Evolutionary conservation across 306 rosid species (phyloP).

Genomic region (Datisca glomerata): DNA sequence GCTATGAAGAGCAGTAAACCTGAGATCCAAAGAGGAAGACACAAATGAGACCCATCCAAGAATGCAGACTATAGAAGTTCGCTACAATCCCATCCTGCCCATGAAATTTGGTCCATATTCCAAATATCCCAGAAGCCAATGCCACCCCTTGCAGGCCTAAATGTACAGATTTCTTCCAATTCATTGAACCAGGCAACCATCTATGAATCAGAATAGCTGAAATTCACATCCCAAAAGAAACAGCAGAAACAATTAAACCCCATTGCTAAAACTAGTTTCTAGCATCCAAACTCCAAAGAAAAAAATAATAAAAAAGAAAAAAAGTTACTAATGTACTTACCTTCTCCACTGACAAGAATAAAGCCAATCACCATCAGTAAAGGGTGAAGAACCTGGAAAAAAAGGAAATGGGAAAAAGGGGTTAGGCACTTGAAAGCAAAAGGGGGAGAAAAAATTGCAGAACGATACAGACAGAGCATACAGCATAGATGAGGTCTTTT

Average conservation of each 20-base stretch:
- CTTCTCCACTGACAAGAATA: conserved; percentile 80
- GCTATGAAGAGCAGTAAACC: conserved; percentile 27
- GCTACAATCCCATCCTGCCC: conserved; percentile 53
- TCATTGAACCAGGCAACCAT: conserved; percentile 75
- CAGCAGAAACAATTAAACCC: conserved; percentile 1
- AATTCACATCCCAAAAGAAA: conserved; percentile 3
- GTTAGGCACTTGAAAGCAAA: not conserved
- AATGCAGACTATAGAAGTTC: conserved; percentile 79
- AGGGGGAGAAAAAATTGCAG: not conserved
- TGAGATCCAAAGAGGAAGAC: conserved; percentile 63
- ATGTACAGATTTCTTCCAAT: conserved; percentile 70
- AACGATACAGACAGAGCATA: conserved; percentile 11
- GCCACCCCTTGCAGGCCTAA: conserved; percentile 83
- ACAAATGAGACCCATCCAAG: conserved; percentile 90
- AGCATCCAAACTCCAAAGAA: not conserved
- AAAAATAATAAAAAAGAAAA: not conserved
- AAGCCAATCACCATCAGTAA: conserved; percentile 85
- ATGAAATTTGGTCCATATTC: conserved; percentile 83
- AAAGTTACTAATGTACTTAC: no score
- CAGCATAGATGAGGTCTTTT: conserved; percentile 40
- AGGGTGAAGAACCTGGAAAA: conserved; percentile 76
- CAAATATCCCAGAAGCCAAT: conserved; percentile 55
- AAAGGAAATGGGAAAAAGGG: conserved; percentile 2
- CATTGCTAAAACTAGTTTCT: conserved; percentile 2
- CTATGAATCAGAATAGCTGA: conserved; percentile 71